Percentiles rank a stretch among this genome's conserved stretches.
Conservation (phyloP, 306 rosid species). For the Quercus glauca region DNA sequence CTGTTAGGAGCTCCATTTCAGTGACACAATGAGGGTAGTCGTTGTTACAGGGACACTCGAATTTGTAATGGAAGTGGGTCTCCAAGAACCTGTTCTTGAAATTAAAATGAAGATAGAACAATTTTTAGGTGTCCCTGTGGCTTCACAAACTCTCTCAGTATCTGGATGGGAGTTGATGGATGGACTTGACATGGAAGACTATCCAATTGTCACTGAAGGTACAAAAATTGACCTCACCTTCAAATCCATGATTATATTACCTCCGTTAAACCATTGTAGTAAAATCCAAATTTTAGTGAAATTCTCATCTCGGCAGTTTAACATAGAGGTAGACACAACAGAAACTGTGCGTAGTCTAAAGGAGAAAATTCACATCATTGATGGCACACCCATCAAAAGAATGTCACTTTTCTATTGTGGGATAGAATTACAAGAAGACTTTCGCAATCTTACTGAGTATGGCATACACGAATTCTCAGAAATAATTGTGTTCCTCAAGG, state of each 20-base stretch:
- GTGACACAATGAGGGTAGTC: slow-evolving; percentile 41
- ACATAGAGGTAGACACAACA: slow-evolving; percentile 59
- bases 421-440: slow-evolving; percentile 58
- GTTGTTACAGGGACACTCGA: slow-evolving; percentile 42
- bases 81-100: slow-evolving; percentile 56
- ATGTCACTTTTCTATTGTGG: slow-evolving; percentile 66
- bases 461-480: slow-evolving; percentile 64
- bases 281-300: slow-evolving; percentile 54
- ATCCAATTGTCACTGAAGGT: slow-evolving; percentile 70
- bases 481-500: slow-evolving; percentile 52
- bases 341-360: slow-evolving; percentile 75
- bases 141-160: slow-evolving; percentile 62
- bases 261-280: slow-evolving; percentile 12
- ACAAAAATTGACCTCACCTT: slow-evolving; percentile 69
- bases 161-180: slow-evolving; percentile 77
- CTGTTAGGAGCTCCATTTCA: neutral
- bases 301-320: slow-evolving; percentile 46
- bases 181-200: slow-evolving; percentile 91
- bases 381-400: slow-evolving; percentile 55
- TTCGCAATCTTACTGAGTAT: slow-evolving; percentile 51
- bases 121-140: slow-evolving; percentile 49
- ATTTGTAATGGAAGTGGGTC: slow-evolving; percentile 49
- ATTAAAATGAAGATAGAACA: slow-evolving; percentile 78
- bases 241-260: slow-evolving; percentile 20
- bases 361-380: slow-evolving; percentile 70